Conservation (phyloP, 2,329 filamentous ascomycete genomes). For the Thelonectria rubi region DNA sequence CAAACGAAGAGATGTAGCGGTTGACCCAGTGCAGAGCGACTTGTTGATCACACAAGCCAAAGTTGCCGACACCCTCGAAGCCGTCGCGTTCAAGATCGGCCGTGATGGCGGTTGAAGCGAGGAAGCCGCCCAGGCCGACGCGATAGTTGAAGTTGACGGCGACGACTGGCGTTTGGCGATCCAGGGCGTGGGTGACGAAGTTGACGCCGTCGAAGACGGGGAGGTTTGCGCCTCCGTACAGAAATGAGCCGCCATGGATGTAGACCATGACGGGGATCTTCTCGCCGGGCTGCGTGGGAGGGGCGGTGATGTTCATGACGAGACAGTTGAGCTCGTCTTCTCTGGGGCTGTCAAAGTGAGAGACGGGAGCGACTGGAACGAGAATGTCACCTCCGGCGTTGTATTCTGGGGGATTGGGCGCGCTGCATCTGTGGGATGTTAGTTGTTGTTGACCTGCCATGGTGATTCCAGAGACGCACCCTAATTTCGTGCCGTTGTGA, state of each 20-base stretch:
- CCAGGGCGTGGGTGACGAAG: conserved; percentile 19
- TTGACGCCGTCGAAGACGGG: conserved; percentile 25
- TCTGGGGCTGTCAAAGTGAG: conserved; percentile 22
- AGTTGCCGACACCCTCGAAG: conserved; percentile 21
- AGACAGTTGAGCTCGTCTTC: conserved; percentile 31
- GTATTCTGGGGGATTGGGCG: conserved; percentile 31
- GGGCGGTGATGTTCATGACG: conserved; percentile 25
- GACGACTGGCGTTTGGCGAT: conserved; percentile 16
- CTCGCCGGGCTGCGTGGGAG: not conserved
- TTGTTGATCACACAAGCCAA: conserved; percentile 24
- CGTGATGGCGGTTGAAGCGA: conserved; percentile 21
- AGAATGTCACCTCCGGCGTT: conserved; percentile 6
- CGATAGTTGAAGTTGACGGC: conserved; percentile 27
- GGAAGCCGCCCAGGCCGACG: conserved; percentile 22
- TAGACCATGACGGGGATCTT: conserved; percentile 27
- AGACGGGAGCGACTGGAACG: conserved; percentile 8
- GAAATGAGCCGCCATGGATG: conserved; percentile 28
- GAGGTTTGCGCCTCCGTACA: conserved; percentile 23
- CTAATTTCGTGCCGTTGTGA: conserved; percentile 27
- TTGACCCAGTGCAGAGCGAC: conserved; percentile 25
- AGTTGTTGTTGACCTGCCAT: not conserved
- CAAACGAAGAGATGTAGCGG: conserved; percentile 24
- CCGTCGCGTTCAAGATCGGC: conserved; percentile 19
- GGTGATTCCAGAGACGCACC: conserved; percentile 5
- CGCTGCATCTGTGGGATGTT: conserved; percentile 17